Evolutionary conservation across 2,329 filamentous ascomycete species (phyloP), one percentile per base, ranked within the genome.

Genomic region (Talaromyces sp.): DNA sequence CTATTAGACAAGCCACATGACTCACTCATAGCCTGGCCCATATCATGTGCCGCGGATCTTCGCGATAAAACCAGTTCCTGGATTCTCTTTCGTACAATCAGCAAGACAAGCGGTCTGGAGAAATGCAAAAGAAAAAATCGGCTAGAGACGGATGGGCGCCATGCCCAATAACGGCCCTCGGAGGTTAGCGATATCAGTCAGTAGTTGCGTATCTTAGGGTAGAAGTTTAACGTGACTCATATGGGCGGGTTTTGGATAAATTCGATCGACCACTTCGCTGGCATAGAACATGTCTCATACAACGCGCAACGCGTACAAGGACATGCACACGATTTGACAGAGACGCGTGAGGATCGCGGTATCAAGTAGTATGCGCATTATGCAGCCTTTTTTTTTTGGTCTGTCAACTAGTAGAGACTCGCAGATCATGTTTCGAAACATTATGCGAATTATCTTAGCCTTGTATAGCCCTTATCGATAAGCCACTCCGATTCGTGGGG

Each of bases 401-500:
- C 19, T 16, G 14, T 39, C 37, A 59, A 45, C 14, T 31, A 33
- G n/a, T n/a, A 10, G 56, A 59, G 37, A 22, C 56, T 37, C 37
- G 59, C 22, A 61, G 47, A 61, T 61, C 59, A 50, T 61, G 59
- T 61, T 61, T 61, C 59, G 59, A 61, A 61, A 61, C 59, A 61
- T 39, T n/a, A n/a, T 56, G 10, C 48, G 48, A 33, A 52, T 52
- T 16, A 27, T 50, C 19, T 16, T 41, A 10, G 24, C 37, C 33
- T 39, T 39, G 54, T 43, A 58, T 31, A 13, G 31, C 45, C 22
- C 59, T 61, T 61, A 61, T 61, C 59, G 59, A 61, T 61, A 61
- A 61, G 43, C 33, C 19, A 2, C 19, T 24, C 37, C 56, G 39
- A 59, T 59, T 59, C 56, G 56, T 24, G 37, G 56, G 56, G 56